Base-by-base conservation (phyloP, 2,329 filamentous ascomycete genomes). In the Aspergillus flavus region DNA sequence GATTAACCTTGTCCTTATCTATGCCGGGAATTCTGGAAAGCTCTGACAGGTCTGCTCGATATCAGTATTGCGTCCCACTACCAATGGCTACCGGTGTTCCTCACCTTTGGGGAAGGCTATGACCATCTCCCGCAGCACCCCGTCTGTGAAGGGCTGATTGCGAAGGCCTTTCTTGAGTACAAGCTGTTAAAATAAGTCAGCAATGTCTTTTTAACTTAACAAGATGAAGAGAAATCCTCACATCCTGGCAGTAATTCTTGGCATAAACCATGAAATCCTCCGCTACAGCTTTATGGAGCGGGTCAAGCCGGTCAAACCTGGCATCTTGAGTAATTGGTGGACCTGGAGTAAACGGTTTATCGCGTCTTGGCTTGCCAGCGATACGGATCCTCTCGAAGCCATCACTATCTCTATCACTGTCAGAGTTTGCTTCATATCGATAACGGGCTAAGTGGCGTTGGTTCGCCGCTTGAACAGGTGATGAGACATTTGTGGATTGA, bases 401-500 rank as follows among this genome's bases (percentile, higher is more conserved):
- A 66, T 81, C 79, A 59, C 78, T 80, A 30, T 77, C 78, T 36
- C 76, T 75, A 19, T 78, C 79, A n/a, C 75, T 72, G 14, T 73
- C 74, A 32, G 67, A 70, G 32, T 72, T 68, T 64, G 19, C 62
- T 71, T 65, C 68, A 57, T 70, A 68, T 52, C 68, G 69, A 32
- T 68, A 71, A 32, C 71, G 74, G 46, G 69, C 69, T 43, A 73
- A 66, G n/a, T 74, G 76, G 32, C 76, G 77, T 36, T 75, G 69
- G 53, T 79, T 75, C 30, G 81, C 78, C 58, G 81, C 76, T 68
- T 85, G 83, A 12, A 87, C 71, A 4, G 89, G 89, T 21, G 89
- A 90, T 0, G 89, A 89, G 4, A 91, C 82, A 67, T 90, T 88
- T 1, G 89, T 91, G 0, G 89, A 91, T 60, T 84, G 77, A 4